Evolutionary conservation across 192 early-diverging fungal species (phyloP).

Genomic region (Dimargaris xerosporica): DNA sequence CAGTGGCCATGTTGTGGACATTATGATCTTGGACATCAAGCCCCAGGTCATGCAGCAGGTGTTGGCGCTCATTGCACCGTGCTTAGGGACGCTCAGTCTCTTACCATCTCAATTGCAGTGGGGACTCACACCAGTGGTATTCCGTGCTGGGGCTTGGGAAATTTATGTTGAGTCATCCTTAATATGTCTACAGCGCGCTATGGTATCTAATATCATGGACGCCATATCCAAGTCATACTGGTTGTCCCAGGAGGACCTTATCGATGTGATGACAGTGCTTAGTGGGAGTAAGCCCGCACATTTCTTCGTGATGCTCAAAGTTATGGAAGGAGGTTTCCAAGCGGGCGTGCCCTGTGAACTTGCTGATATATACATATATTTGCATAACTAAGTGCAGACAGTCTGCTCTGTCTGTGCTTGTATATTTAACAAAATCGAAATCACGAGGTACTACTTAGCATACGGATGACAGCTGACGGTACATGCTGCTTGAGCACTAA

Average conservation of each 20-base stretch:
- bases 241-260: conserved; percentile 54
- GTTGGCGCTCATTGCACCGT: conserved; percentile 35
- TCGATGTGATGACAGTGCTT: conserved; percentile 81
- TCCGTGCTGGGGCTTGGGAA: conserved; percentile 75
- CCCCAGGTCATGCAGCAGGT: conserved; percentile 72
- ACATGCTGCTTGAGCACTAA: too few species aligned
- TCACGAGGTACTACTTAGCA: too few species aligned
- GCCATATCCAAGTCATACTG: conserved; percentile 71
- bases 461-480: too few species aligned
- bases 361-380: conserved; percentile 50
- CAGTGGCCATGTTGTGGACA: conserved; percentile 29
- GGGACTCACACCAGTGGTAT: conserved; percentile 66
- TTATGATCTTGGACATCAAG: conserved; percentile 80
- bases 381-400: too few species aligned
- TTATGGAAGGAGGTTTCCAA: conserved; percentile 58
- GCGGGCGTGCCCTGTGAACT: conserved; percentile 57
- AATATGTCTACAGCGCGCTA: conserved; percentile 36
- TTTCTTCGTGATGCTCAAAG: conserved; percentile 86
- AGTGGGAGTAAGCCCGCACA: conserved; percentile 90
- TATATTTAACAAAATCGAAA: too few species aligned
- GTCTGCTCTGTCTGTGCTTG: too few species aligned
- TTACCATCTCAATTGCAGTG: conserved; percentile 80
- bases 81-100: conserved; percentile 36
- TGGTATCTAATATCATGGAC: conserved; percentile 49
- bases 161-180: conserved; percentile 53